Evolutionary conservation across 2,329 filamentous ascomycete genomes (phyloP), one percentile per base, ranked within the genome.

Genomic region (Phyllosticta ampelicida): DNA sequence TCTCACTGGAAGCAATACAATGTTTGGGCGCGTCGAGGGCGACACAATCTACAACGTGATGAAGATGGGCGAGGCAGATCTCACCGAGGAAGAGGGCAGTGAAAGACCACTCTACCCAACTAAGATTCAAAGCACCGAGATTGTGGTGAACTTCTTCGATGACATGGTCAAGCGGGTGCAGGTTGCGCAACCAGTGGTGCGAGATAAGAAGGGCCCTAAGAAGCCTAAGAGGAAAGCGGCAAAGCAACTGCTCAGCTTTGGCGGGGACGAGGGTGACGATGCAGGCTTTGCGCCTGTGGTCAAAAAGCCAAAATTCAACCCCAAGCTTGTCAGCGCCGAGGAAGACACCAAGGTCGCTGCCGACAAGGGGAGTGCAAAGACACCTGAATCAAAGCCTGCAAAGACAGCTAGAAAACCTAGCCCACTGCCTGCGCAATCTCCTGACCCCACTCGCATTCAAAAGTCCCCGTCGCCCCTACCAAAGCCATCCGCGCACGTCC

Each of bases 11-110:
- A 89, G 89, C 74, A 96, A 96, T 71, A 97, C 94, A 0, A 76
- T 97, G 71, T 97, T 99, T 76, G 94, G 94, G 18, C 80, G 94
- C 59, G 82, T 99, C 51, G 90, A 88, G 36, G 94, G 92, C 26
- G 90, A 97, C 63, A 96, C 92, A 16, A 94, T 99, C 58, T 99
- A 95, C 75, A 97, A 96, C 71, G 72, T 99, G 67, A 85, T 91
- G 68, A 95, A 91, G 73, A 96, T 97, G 79, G 90, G 87, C 19
- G 91, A 97, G 69, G 83, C 83, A 0, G 94, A 97, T 68, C 76
- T 95, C 18, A 82, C 86, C 20, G 76, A 74, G n/a, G 86, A 89
- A 56, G 86, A 89, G 57, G 86, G 85, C 16, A 85, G 82, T 6
- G 92, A 97, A 62, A 80, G 90, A 61, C 92, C 92, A 1, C 73